Evolutionary conservation across 202 grass and related monocot species (phyloP).

Genomic region (Panicum hallii): DNA sequence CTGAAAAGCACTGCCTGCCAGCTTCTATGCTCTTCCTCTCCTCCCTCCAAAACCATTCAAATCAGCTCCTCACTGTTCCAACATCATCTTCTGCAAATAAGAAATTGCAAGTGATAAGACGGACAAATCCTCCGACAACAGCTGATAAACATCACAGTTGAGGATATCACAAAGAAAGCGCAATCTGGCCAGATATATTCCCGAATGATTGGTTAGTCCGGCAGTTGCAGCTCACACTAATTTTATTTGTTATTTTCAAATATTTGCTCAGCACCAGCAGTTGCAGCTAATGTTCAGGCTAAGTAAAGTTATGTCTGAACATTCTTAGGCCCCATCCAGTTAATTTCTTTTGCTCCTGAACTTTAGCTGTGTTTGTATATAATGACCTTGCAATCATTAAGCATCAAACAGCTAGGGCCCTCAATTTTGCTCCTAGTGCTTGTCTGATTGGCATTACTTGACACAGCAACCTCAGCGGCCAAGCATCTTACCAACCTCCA

Average conservation of each 20-base stretch:
- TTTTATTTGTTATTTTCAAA: neutral
- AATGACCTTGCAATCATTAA: slow-evolving; percentile 37
- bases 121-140: neutral
- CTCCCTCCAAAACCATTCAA: slow-evolving; percentile 55
- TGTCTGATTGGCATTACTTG: slow-evolving; percentile 50
- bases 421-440: slow-evolving; percentile 33
- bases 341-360: slow-evolving; percentile 19
- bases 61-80: slow-evolving; percentile 5
- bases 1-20: slow-evolving; percentile 44
- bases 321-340: slow-evolving; percentile 26
- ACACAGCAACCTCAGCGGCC: slow-evolving; percentile 47
- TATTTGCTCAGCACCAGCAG: neutral
- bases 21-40: slow-evolving; percentile 39
- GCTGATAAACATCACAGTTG: neutral
- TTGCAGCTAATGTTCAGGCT: slow-evolving; percentile 31
- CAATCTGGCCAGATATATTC: neutral
- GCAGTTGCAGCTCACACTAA: slow-evolving; percentile 13
- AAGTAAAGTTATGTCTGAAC: slow-evolving; percentile 32
- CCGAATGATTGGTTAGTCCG: slow-evolving; percentile 22
- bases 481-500: slow-evolving; percentile 54
- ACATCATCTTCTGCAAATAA: neutral
- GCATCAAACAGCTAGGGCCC: slow-evolving; percentile 38
- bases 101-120: neutral
- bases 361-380: slow-evolving; percentile 22
- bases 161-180: neutral